Base-by-base conservation (phyloP, 768 basidiomycete genomes). In the Leccinum variicolor region DNA sequence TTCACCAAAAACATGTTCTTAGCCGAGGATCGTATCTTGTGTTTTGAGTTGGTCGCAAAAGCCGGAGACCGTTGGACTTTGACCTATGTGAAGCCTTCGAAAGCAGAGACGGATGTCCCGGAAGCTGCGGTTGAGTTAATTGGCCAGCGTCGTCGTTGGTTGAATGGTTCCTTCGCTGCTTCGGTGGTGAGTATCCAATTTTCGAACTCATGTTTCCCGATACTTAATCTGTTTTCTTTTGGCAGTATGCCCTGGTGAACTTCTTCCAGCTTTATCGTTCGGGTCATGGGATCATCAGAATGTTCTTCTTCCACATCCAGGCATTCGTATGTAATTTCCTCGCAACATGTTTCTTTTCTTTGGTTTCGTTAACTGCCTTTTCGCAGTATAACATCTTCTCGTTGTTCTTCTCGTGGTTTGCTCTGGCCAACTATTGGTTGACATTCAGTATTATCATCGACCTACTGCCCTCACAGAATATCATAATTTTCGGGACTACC, bases 261-360 rank as follows among this genome's bases (percentile, higher is more conserved):
- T 98, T 96, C 77, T 92, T 89, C 79, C 81, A 83, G 61, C 81
- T 96, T 52, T 98, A 97, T 75, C 82, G 80, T 63, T 93, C 91
- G 28, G 83, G 86, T 13, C 95, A 98, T 66, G 90, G 90, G 26
- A 81, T 92, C 53, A 81, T 96, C 61, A 86, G 96, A 68, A 92
- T 98, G 90, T 89, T 98, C 78, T 94, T 98, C 79, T 86, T 99
- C 72, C 95, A 98, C 68, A 67, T 99, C 49, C 96, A 98, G 74
- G 94, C 86, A 43, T 57, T 98, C 54, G 92, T 93, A 70, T 60
- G 88, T 79, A 28, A 23, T 23, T 33, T 66, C 46, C 52, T 43
- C 43, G 25, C 26, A n/a, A 33, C 33, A 33, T 14, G 13, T 33
- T 14, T 14, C 10, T 36, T 50, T 23, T 15, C 14, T 41, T 15